Percentiles rank a stretch among this genome's conserved stretches.
phyloP scores from a whole-genome alignment of 805 yeast species.

The Blastobotrys muscicola region DNA sequence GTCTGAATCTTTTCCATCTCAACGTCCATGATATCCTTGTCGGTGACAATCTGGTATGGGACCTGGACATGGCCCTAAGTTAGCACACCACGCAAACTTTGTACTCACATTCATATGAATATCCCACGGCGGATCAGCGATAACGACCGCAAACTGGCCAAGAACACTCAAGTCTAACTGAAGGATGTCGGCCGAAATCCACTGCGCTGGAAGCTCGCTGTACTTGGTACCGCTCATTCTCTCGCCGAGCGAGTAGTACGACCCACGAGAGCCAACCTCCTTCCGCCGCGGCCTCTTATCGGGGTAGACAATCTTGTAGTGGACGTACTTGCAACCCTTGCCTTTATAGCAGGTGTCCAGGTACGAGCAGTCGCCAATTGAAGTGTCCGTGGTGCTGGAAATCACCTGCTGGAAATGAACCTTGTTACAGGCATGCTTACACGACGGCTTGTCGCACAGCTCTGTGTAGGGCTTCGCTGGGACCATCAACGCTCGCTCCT shows the following conservation, averaged over 20 bases:
- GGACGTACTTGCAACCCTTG: slow-evolving; percentile 70
- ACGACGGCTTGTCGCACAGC: slow-evolving; percentile 12
- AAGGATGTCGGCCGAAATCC: slow-evolving; percentile 81
- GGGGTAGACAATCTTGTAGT: slow-evolving; percentile 38
- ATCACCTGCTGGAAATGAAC: slow-evolving; percentile 29
- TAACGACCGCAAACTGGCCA: slow-evolving; percentile 69
- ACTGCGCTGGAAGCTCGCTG: slow-evolving; percentile 55
- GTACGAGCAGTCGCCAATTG: slow-evolving; percentile 85
- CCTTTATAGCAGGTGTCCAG: slow-evolving; percentile 89
- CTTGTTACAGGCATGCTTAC: slow-evolving; percentile 12
- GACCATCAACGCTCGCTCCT: slow-evolving; percentile 5
- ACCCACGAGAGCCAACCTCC: slow-evolving; percentile 6
- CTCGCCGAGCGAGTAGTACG: slow-evolving; percentile 4
- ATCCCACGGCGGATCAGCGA: slow-evolving; percentile 96
- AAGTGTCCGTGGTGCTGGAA: slow-evolving; percentile 49
- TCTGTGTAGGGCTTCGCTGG: slow-evolving; percentile 14
- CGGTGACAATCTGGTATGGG: slow-evolving; percentile 16
- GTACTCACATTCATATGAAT: slow-evolving; percentile 62
- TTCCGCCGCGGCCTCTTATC: slow-evolving; percentile 15
- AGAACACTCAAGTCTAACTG: slow-evolving; percentile 57
- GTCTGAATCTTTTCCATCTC: slow-evolving; percentile 64
- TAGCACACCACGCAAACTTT: not conserved
- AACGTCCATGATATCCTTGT: slow-evolving; percentile 49
- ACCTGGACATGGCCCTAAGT: slow-evolving; percentile 13
- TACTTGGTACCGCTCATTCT: slow-evolving; percentile 4